Percentiles rank a stretch among this genome's conserved stretches.
Evolutionary conservation across 306 rosid species (phyloP).

Genomic region (Cucumis cinereus): DNA sequence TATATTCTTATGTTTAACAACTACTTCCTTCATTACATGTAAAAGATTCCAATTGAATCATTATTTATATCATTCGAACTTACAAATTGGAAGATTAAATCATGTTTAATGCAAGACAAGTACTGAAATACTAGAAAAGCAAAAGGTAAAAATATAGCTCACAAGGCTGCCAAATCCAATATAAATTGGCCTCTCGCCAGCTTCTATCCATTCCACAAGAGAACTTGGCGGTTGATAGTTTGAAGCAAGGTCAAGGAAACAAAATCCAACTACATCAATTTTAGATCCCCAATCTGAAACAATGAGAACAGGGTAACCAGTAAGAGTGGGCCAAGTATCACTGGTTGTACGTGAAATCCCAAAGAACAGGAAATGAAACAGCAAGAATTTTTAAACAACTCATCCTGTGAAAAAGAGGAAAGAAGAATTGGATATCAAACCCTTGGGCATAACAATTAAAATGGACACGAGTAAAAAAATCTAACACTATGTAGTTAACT

Average conservation of each 20-base stretch:
- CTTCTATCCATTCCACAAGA: slow-evolving; percentile 68
- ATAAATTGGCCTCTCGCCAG: slow-evolving; percentile 62
- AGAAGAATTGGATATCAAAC: neutral
- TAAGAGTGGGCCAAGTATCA: slow-evolving; percentile 2
- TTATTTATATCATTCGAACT: neutral
- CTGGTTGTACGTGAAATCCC: neutral
- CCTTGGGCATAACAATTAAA: neutral
- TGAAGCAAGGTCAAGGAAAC: slow-evolving; percentile 97
- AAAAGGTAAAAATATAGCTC: slow-evolving; percentile 21
- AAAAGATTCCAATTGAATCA: neutral
- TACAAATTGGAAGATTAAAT: neutral
- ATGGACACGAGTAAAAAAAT: neutral
- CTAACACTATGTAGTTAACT: neutral
- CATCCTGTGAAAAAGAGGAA: neutral
- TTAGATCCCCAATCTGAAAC: slow-evolving; percentile 91
- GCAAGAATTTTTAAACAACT: neutral
- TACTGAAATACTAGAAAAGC: neutral
- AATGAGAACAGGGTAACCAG: slow-evolving; percentile 10
- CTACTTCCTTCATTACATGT: neutral
- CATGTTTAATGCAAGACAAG: neutral
- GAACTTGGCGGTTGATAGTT: slow-evolving; percentile 60
- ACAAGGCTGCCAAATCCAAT: slow-evolving; percentile 98
- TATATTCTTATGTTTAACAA: neutral
- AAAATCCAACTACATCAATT: slow-evolving; percentile 86
- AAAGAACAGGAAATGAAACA: neutral